These are phyloP conservation scores for Tolypocladium inflatum DNA, from an alignment of 2,329 filamentous ascomycete species.

Conservation along the genomic window DNA sequence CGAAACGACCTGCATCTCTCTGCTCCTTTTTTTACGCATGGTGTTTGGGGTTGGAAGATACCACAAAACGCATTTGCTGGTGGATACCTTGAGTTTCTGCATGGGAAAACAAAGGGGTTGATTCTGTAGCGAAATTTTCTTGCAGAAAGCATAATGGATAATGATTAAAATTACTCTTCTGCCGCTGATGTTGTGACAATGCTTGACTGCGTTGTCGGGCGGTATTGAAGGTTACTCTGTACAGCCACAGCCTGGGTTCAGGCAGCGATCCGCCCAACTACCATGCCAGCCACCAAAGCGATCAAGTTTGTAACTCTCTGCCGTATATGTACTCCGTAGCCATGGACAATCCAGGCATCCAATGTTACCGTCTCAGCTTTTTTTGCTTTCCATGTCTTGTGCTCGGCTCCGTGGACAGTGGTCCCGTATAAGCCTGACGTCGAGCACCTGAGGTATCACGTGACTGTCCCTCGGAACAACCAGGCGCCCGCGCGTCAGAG, in stretches of 20 bases:
- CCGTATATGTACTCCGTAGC: not conserved
- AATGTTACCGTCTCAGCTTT: not conserved
- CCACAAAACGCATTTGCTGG: slow-evolving; percentile 4
- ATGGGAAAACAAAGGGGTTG: not conserved
- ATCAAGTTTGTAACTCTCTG: not conserved
- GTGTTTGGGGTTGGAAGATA: slow-evolving; percentile 8
- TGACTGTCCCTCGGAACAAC: slow-evolving; percentile 16
- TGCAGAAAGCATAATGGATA: not conserved
- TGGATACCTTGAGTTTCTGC: not conserved
- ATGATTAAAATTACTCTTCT: not conserved
- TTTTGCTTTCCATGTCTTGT: not conserved
- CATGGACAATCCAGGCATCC: too few relatives aligned
- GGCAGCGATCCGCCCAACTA: not conserved
- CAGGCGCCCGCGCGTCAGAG: slow-evolving; percentile 9
- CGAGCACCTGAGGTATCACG: slow-evolving; percentile 10
- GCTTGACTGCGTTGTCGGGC: not conserved
- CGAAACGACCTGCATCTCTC: slow-evolving; percentile 9
- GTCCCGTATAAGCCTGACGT: not conserved
- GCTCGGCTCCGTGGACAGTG: not conserved
- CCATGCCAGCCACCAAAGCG: not conserved
- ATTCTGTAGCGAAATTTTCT: not conserved
- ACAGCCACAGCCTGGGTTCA: not conserved
- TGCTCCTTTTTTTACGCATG: slow-evolving; percentile 4
- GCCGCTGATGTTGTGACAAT: not conserved
- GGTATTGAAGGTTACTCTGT: not conserved